Evolutionary conservation across 805 yeast genomes (phyloP), one percentile per base, ranked within the genome.

Genomic region (Metschnikowia vanudenii): DNA sequence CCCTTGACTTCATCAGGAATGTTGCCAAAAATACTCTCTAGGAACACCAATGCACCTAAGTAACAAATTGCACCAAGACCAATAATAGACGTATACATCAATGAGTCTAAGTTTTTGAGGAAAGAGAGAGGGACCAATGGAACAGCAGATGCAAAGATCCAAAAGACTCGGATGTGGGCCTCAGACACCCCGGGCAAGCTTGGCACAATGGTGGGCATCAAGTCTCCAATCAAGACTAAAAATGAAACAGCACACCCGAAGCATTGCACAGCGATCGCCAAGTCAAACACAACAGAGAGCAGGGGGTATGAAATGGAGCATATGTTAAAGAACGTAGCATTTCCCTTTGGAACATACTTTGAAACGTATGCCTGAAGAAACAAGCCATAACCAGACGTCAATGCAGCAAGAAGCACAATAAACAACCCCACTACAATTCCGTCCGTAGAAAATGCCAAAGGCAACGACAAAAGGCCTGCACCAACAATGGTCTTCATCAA

Each of bases 41-140:
- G 70, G 14, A 89, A 69, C 1, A 92, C 96, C 46, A 91, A 69
- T 1, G 84, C 58, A 13, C 87, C 79, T 54, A 91, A 73, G 61
- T 91, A 91, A 0, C 78, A 85, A 12, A 90, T 95, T 1, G 97
- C 84, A 5, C 81, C 75, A 18, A 91, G 71, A 1, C 96, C 97
- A 31, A 91, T 71, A 63, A 90, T 68, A 2, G 96, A 88, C 1
- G 97, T 88, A 58, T 88, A 86, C 59, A 87, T 85, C 59, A 91
- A 76, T 9, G 96, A 87, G 61, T 88, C 95, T 50, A 91, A 74
- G 57, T 80, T 81, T 58, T 83, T 79, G 58, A 86, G 72, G 62
- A 83, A 88, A 11, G 94, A 84, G 41, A 92, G 69, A 0, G 90
- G 90, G 14, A 82, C 72, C 22, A 75, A 65, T 5, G 67, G 39